A percentile compares a stretch with the other conserved stretches of the same genome.
phyloP scores from a whole-genome alignment of 2,329 filamentous ascomycete species.

The Phialophora macrospora region DNA sequence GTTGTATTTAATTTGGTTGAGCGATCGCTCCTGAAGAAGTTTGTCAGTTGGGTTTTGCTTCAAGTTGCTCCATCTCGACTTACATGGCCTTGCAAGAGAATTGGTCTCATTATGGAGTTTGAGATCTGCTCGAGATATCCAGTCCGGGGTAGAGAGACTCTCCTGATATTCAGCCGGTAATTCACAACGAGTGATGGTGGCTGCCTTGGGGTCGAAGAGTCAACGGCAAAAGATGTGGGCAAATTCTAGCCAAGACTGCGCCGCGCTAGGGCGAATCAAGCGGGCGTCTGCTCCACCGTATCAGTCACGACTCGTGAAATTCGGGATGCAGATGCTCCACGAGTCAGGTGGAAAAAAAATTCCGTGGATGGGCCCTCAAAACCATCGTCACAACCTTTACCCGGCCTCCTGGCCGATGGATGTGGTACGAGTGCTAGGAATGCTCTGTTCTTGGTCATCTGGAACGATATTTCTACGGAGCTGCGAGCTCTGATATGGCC shows the following conservation, averaged over 20 bases:
- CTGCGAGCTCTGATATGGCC: conserved; percentile 27
- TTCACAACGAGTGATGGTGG: neutral
- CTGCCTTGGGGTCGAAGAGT: conserved; percentile 9
- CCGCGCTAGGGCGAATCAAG: neutral
- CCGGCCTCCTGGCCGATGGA: conserved; percentile 17
- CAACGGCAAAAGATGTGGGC: conserved; percentile 14
- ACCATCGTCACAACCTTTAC: conserved; percentile 23
- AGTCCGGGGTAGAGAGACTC: neutral
- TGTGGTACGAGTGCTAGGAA: conserved; percentile 17
- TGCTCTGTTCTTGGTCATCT: conserved; percentile 15
- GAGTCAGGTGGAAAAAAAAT: conserved; percentile 26
- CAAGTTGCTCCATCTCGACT: conserved; percentile 19
- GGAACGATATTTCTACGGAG: conserved; percentile 21
- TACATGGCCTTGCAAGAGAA: conserved; percentile 90
- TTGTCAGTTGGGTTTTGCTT: conserved; percentile 34
- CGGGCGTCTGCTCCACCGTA: neutral
- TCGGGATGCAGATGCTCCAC: neutral
- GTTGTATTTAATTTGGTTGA: conserved; percentile 96
- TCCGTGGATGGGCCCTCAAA: conserved; percentile 9
- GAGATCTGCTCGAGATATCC: conserved; percentile 7
- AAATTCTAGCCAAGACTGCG: conserved; percentile 28
- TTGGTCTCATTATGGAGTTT: conserved; percentile 76
- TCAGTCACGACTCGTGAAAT: neutral
- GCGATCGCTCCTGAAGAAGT: conserved; percentile 73
- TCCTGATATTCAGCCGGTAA: neutral